Conservation (phyloP, 2,329 filamentous ascomycete genomes). For the Akanthomyces lecanii region DNA sequence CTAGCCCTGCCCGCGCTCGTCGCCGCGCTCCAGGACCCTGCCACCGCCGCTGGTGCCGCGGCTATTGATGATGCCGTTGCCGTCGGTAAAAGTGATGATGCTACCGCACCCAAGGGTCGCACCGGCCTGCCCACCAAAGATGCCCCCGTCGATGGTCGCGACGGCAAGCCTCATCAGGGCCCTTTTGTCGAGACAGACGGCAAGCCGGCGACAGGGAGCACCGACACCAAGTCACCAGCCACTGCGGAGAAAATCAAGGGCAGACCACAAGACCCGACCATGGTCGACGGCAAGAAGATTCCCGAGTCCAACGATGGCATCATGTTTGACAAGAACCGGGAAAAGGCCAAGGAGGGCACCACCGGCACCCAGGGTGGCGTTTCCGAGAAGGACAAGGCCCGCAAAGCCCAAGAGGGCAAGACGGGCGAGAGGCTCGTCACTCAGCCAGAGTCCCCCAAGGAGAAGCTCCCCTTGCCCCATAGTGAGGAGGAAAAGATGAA, state of each 20-base stretch:
- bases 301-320: conserved; percentile 71
- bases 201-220: conserved; percentile 26
- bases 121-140: conserved; percentile 56
- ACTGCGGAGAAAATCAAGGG: conserved; percentile 42
- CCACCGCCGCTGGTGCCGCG: background rate
- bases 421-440: conserved; percentile 65
- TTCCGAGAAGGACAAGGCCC: conserved; percentile 77
- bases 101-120: conserved; percentile 30
- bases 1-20: conserved; percentile 51
- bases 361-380: conserved; percentile 87
- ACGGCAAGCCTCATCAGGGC: conserved; percentile 88
- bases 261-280: conserved; percentile 47
- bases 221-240: conserved; percentile 24
- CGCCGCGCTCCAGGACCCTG: conserved; percentile 30
- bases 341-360: conserved; percentile 75
- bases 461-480: conserved; percentile 75
- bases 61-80: conserved; percentile 21
- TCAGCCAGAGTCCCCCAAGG: conserved; percentile 78
- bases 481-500: conserved; percentile 70
- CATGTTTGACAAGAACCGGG: conserved; percentile 82
- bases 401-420: conserved; percentile 62
- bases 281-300: conserved; percentile 57
- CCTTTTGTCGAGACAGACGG: conserved; percentile 64
- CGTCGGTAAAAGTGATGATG: conserved; percentile 20
- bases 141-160: conserved; percentile 85